Base-by-base conservation (phyloP, 441 rosid species). In the Omphalea diandra region DNA sequence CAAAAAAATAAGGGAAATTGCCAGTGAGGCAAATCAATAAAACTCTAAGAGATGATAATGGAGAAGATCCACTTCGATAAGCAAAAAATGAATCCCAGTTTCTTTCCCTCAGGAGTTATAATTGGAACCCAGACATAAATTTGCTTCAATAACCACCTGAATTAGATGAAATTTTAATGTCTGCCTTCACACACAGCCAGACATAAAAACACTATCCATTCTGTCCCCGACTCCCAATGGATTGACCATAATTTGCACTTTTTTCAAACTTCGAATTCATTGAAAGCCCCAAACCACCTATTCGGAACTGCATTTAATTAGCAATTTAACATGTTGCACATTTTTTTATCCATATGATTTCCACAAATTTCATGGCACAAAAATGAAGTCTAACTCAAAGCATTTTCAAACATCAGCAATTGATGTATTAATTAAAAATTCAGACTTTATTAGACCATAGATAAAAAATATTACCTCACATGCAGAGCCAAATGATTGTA, bases 401-500 rank as follows among this genome's bases (percentile, higher is more conserved):
- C 36, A 31, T 31, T 63, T 63, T 38, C 57, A 63, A 33, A 47
- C 61, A 71, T 54, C 22, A 22, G 11, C 66, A 53, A 35, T 26
- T 2, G 27, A 33, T 29, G 54, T 43, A 57, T 15, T 63, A 18
- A 18, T 18, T 62, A 60, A 72, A 40, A 29, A 20, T 71, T 33
- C 12, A 18, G 58, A 35, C 27, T 36, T 35, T 29, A 8, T 58
- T 47, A 41, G 26, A 60, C 52, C 53, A 53, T 9, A 31, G 43
- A 38, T 29, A 20, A 72, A 24, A 65, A 33, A 60, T 2, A 44
- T 61, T 81, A 87, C 97, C 94, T 84, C 88, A 74, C 79, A 84
- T 36, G 83, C 73, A 43, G 87, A 80, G 47, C 82, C 83, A 50
- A 87, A 80, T 47, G 87, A 82, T 75, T 77, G 61, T 67, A 85